Percentiles rank a stretch among this genome's conserved stretches.
These are phyloP conservation scores for Geotrichum histeridarum DNA, from an alignment of 1,139 yeast genomes.

Conservation along the genomic window DNA sequence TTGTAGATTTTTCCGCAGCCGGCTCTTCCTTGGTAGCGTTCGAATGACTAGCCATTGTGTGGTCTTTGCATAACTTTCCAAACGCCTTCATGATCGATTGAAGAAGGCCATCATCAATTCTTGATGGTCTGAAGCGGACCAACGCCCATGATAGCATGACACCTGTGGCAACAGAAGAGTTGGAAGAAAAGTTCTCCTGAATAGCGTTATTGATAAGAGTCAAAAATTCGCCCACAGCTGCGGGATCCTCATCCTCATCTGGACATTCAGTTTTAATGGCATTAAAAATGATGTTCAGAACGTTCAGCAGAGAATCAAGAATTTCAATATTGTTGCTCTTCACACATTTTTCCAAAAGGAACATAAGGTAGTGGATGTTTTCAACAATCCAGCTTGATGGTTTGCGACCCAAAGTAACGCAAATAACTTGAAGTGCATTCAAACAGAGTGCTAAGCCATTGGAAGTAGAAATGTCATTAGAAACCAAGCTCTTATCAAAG, in stretches of 20 bases:
- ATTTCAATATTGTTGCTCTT: constrained; percentile 76
- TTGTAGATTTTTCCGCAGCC: constrained; percentile 8
- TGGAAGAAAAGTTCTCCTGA: constrained; percentile 75
- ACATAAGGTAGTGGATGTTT: constrained; percentile 62
- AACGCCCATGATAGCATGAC: constrained; percentile 81
- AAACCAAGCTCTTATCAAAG: constrained; percentile 78
- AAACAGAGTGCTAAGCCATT: constrained; percentile 64
- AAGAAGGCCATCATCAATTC: constrained; percentile 60
- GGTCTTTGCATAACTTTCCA: constrained; percentile 85
- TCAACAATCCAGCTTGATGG: constrained; percentile 69
- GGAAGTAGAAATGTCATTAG: constrained; percentile 65
- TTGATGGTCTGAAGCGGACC: constrained; percentile 66
- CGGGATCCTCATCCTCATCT: constrained; percentile 48
- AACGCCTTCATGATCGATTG: constrained; percentile 80
- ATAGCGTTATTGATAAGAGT: constrained; percentile 60
- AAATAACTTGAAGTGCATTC: constrained; percentile 85
- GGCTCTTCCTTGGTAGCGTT: constrained; percentile 28
- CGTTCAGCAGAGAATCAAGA: constrained; percentile 75
- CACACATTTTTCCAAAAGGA: constrained; percentile 73
- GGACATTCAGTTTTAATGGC: constrained; percentile 32
- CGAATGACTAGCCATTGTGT: constrained; percentile 41
- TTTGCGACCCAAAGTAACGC: constrained; percentile 79
- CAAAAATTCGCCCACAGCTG: constrained; percentile 58
- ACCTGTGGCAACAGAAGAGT: constrained; percentile 86
- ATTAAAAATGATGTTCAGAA: constrained; percentile 56